phyloP scores from a whole-genome alignment of 257 asterid genomes.

The Solanum infundibuliforme region DNA sequence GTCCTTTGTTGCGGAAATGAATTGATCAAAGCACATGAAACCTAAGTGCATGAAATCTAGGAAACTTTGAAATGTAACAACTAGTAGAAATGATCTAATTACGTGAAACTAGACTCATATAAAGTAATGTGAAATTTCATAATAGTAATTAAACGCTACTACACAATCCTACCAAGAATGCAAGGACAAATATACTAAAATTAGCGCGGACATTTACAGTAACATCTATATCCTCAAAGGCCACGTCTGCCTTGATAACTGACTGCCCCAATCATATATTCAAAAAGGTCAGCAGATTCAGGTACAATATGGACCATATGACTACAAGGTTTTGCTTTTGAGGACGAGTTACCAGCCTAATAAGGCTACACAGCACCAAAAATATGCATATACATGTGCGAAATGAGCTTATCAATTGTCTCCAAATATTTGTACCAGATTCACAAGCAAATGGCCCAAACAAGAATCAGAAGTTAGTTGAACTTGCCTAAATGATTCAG shows the following conservation, averaged over 20 bases:
- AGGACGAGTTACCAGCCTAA: background rate
- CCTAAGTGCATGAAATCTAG: background rate
- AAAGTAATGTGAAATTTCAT: background rate
- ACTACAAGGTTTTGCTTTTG: background rate
- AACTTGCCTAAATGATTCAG: conserved; percentile 85
- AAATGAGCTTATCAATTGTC: background rate
- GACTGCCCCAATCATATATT: background rate
- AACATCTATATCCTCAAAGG: background rate
- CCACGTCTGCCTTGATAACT: background rate
- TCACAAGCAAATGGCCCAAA: background rate
- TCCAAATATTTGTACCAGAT: background rate
- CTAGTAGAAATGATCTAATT: background rate
- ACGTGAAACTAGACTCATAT: background rate
- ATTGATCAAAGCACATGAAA: background rate
- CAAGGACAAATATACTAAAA: background rate
- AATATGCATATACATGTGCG: background rate
- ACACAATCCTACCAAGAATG: background rate
- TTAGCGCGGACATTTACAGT: background rate
- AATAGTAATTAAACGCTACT: background rate
- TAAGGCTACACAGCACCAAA: background rate
- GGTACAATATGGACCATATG: background rate
- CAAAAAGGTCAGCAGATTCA: background rate
- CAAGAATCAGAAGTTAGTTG: background rate
- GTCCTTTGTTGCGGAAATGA: background rate
- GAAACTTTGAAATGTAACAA: background rate